Base-by-base conservation (phyloP, 805 yeast genomes). In the Millerozyma acaciae region DNA sequence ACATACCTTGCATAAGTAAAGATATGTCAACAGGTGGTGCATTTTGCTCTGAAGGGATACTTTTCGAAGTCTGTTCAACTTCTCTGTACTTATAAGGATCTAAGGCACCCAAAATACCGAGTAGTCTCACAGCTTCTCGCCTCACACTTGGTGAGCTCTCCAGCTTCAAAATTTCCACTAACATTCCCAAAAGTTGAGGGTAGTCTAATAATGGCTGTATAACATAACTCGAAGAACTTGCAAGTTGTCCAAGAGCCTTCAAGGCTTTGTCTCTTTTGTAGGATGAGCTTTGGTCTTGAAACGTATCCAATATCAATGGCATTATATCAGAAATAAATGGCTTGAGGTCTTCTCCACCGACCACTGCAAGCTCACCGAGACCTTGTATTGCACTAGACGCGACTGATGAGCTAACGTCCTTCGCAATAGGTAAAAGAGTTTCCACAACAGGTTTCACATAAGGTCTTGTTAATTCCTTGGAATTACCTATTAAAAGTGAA, bases 51-150 rank as follows among this genome's bases (percentile, higher is more conserved):
- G 75, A 81, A 0, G 70, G 65, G 5, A 60, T 60, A 27, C 44
- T 68, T 48, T 73, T 77, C 1, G 82, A 73, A 1, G 69, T 70
- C 37, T 85, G 80, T 52, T 89, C 97, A 7, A 89, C 85, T 47
- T 87, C 96, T 35, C 96, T 77, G 46, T 88, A 94, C 51, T 86
- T 89, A 53, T 90, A 93, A 1, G 99, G 99, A 58, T 93, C 98
- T 30, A 93, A 65, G 0, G 98, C 98, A 42, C 99, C 99, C 26
- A 93, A 64, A 21, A 89, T 88, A 51, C 99, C 99, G 36, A 93
- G 65, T 16, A 93, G 60, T 43, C 90, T 73, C 1, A 93, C 95
- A 0, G 96, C 84, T 54, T 93, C 97, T 37, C 96, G 67, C 49
- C 93, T 76, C 6, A 86, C 79, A 4, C 74, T 62, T 3, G 81